phyloP scores from a whole-genome alignment of 176 grass and related monocot species.

The Raddia distichophylla region DNA sequence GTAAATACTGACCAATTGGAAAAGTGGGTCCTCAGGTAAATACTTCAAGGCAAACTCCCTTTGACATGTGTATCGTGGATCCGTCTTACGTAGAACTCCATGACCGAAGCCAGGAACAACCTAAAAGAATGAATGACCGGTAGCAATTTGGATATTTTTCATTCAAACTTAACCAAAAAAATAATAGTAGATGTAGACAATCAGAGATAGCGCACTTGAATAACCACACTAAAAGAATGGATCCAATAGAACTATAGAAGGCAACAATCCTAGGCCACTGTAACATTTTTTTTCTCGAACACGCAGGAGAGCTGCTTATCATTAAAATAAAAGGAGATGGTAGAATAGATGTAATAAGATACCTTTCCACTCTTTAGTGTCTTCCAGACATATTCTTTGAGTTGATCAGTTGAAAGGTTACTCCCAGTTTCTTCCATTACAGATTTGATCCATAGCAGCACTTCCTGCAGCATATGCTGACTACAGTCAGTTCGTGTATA shows the following conservation, averaged over 20 bases:
- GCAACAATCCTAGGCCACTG: slow-evolving; percentile 14
- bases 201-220: slow-evolving; percentile 29
- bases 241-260: neutral
- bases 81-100: slow-evolving; percentile 96
- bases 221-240: slow-evolving; percentile 17
- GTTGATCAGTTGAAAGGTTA: slow-evolving; percentile 76
- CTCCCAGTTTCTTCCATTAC: slow-evolving; percentile 87
- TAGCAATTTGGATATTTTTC: slow-evolving; percentile 8
- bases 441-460: slow-evolving; percentile 98
- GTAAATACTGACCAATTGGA: slow-evolving; percentile 73
- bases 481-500: slow-evolving; percentile 18
- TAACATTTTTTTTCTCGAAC: neutral
- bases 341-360: slow-evolving; percentile 32
- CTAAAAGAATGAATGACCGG: slow-evolving; percentile 36
- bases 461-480: slow-evolving; percentile 68
- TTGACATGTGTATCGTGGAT: slow-evolving; percentile 97
- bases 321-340: too few relatives aligned
- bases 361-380: slow-evolving; percentile 99
- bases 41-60: slow-evolving; percentile 97
- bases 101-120: slow-evolving; percentile 98
- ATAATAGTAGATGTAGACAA: neutral
- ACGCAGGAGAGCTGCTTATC: too few relatives aligned
- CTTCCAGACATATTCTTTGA: slow-evolving; percentile 96
- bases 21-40: slow-evolving; percentile 94
- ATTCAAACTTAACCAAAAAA: slow-evolving; percentile 6